Conservation (phyloP, 2,329 filamentous ascomycete species). For the Colletotrichum scovillei region DNA sequence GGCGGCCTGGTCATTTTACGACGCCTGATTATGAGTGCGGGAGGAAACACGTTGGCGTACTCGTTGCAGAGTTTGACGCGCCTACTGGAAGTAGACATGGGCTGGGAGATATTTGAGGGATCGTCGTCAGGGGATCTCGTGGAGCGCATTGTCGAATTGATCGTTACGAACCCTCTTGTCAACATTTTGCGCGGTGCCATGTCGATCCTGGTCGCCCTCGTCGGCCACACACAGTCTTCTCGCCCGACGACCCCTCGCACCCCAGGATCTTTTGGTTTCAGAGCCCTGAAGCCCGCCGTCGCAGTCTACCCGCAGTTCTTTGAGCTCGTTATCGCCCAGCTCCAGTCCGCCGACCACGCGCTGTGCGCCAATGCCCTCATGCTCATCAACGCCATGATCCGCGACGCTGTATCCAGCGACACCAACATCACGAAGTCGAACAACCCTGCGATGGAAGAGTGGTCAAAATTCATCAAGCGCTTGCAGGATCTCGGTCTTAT, state of each 20-base stretch:
- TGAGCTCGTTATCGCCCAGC: constrained; percentile 89
- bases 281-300: constrained; percentile 90
- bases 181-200: constrained; percentile 97
- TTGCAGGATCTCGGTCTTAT: constrained; percentile 94
- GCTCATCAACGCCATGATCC: constrained; percentile 93
- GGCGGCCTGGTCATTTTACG: constrained; percentile 86
- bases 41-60: constrained; percentile 95
- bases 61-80: constrained; percentile 89
- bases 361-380: constrained; percentile 96
- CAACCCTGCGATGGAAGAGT: constrained; percentile 71
- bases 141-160: constrained; percentile 86
- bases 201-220: constrained; percentile 94
- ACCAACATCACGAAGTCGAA: constrained; percentile 47
- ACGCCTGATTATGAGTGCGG: constrained; percentile 84
- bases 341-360: constrained; percentile 94
- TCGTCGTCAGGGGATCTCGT: constrained; percentile 73
- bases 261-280: constrained; percentile 83
- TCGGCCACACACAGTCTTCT: constrained; percentile 81
- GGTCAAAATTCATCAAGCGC: constrained; percentile 94
- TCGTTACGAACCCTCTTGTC: constrained; percentile 94
- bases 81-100: constrained; percentile 95
- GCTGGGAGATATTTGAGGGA: constrained; percentile 88
- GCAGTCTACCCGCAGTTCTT: constrained; percentile 94
- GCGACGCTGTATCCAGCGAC: constrained; percentile 87
- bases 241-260: constrained; percentile 49